These are phyloP conservation scores for Parietaria judaica DNA, from an alignment of 306 rosid genomes.

Conservation along the genomic window DNA sequence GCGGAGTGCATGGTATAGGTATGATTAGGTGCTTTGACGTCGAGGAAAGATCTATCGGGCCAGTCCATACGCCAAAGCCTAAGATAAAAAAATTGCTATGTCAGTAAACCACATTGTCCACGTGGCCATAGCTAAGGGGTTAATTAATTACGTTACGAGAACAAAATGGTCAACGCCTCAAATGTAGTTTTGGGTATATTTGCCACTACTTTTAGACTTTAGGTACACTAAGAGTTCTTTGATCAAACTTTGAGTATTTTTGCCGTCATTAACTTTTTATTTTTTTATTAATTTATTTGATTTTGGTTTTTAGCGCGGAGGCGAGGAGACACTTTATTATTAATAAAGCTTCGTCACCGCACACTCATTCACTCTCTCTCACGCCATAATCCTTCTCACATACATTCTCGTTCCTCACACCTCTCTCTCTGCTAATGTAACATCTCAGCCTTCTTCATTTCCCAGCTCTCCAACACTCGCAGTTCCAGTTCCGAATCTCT, in stretches of 20 bases:
- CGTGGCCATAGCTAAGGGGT: no score
- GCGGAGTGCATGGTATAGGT: no score
- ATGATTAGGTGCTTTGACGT: no score
- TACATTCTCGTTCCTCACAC: constrained; percentile 15
- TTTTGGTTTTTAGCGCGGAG: not conserved
- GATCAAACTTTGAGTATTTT: not conserved
- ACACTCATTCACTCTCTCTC: constrained; percentile 27
- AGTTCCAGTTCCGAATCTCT: constrained; percentile 16
- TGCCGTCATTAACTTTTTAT: not conserved
- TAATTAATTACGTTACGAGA: no score
- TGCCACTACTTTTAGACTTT: no score
- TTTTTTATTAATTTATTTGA: not conserved
- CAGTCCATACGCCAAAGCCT: no score
- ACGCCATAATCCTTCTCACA: constrained; percentile 17
- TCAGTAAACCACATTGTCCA: no score
- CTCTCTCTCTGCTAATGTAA: constrained; percentile 44
- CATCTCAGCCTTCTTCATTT: constrained; percentile 27
- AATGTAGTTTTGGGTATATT: no score
- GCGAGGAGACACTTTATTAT: constrained; percentile 18
- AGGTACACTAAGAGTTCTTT: no score
- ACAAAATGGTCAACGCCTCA: no score
- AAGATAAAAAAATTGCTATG: no score
- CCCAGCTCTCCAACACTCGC: constrained; percentile 13
- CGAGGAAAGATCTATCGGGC: no score
- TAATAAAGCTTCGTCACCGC: constrained; percentile 22